Evolutionary conservation across 257 asterid genomes (phyloP).

Genomic region (Mentha longifolia): DNA sequence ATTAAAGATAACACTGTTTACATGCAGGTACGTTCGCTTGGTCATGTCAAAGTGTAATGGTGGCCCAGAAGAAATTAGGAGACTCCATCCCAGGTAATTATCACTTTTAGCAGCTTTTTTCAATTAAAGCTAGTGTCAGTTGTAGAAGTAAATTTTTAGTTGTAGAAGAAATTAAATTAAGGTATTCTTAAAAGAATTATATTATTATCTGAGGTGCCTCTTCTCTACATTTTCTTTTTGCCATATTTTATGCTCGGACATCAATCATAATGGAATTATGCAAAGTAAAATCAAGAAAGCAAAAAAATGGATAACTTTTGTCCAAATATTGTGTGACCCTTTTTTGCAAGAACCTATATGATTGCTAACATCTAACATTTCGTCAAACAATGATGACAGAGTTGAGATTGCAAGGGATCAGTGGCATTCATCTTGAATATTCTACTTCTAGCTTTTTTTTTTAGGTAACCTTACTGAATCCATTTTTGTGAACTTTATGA

Average conservation of each 20-base stretch:
- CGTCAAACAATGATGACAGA: neutral
- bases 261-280: neutral
- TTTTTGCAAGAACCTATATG: no score
- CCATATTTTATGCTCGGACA: neutral
- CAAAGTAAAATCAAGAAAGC: neutral
- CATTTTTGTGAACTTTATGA: slow-evolving; percentile 18
- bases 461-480: neutral
- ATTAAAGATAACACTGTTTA: slow-evolving; percentile 8
- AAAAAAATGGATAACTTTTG: no score
- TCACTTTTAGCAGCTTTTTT: slow-evolving; percentile 21
- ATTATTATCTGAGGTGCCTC: neutral
- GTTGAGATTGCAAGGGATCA: neutral
- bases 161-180: neutral
- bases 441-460: neutral
- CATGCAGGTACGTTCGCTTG: slow-evolving; percentile 83
- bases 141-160: neutral
- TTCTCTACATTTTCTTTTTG: neutral
- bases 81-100: slow-evolving; percentile 82
- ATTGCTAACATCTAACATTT: neutral
- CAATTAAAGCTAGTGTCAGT: neutral
- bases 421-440: slow-evolving; percentile 4
- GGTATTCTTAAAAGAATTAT: neutral
- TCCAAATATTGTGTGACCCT: no score
- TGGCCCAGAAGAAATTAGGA: slow-evolving; percentile 52
- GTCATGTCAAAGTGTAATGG: slow-evolving; percentile 77